Base-by-base conservation (phyloP, 257 asterid genomes). In the Parsonsia alboflavescens region DNA sequence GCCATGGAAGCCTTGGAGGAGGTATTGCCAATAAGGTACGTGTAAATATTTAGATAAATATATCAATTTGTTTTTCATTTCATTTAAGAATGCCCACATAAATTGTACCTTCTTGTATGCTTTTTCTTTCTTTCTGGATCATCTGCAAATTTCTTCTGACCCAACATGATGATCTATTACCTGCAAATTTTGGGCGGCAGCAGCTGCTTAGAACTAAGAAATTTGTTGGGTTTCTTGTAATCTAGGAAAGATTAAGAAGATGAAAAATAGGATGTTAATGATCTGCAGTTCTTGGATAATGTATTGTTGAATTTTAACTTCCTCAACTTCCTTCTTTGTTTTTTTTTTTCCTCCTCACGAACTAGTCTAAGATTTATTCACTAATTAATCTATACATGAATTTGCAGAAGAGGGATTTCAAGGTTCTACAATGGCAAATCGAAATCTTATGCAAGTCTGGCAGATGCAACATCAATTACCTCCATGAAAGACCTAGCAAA, bases 351-450 rank as follows among this genome's bases (percentile, higher is more conserved):
- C 10, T 39, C 5, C 21, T 0, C 54, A 10, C 36, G 22, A 57
- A 50, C 56, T 50, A 15, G 56, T 15, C 19, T 19, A 50, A 15
- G 16, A 1, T 33, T 33, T 33, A 33, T 33, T 33, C 39, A 50
- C 1, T 13, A 52, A 7, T 5, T 57, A 57, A 16, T 62, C 8
- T 10, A 2, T 4, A 5, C 0, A 6, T 15, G 46, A 10, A 10
- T 64, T 39, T 83, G 79, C 85, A 90, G 97, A 82, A 86, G 86
- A 74, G 91, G 97, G 10, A 89, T 92, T 44, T 90, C 98, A 70
- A 88, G 82, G 46, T 92, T 90, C 89, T 90, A 92, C 76, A 89
- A 83, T 12, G 97, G 97, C 15, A 92, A 90, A 80, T 92, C 98
- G 7, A 92, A 90, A 85, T 90, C 97, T 0, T 92, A 88, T 64